phyloP scores from a whole-genome alignment of 1,139 yeast genomes.

The Candida buenavistaensis region DNA sequence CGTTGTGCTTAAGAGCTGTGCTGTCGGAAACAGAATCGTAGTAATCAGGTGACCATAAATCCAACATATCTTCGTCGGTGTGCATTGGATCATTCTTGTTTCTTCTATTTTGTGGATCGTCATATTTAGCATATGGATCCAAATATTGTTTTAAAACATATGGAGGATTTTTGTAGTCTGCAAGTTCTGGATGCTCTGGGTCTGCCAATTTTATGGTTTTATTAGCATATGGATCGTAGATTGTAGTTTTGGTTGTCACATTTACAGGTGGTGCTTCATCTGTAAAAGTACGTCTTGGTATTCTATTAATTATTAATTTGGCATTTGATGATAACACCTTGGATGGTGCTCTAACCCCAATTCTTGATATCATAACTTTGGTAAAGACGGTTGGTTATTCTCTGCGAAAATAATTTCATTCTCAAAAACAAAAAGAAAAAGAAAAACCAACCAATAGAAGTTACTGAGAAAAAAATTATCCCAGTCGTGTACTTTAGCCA shows the following conservation, averaged over 20 bases:
- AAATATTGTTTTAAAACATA: slow-evolving; percentile 60
- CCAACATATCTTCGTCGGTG: slow-evolving; percentile 70
- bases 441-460: slow-evolving; percentile 24
- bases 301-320: not conserved
- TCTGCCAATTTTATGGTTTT: slow-evolving; percentile 43
- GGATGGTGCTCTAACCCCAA: slow-evolving; percentile 21
- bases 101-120: slow-evolving; percentile 81
- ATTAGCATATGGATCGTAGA: slow-evolving; percentile 44
- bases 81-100: slow-evolving; percentile 72
- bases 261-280: no score
- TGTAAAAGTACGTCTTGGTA: slow-evolving; percentile 6
- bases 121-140: slow-evolving; percentile 73
- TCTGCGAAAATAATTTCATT: no score
- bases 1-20: slow-evolving; percentile 57
- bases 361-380: slow-evolving; percentile 27
- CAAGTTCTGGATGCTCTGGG: slow-evolving; percentile 46
- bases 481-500: slow-evolving; percentile 1
- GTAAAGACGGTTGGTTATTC: no score
- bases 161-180: slow-evolving; percentile 42
- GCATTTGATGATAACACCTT: slow-evolving; percentile 10
- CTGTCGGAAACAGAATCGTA: slow-evolving; percentile 60
- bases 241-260: slow-evolving; percentile 28
- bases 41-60: slow-evolving; percentile 87
- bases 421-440: no score
- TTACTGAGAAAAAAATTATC: slow-evolving; percentile 16